These are phyloP conservation scores for Ciborinia camelliae DNA, from an alignment of 2,329 filamentous ascomycete species.

Conservation along the genomic window DNA sequence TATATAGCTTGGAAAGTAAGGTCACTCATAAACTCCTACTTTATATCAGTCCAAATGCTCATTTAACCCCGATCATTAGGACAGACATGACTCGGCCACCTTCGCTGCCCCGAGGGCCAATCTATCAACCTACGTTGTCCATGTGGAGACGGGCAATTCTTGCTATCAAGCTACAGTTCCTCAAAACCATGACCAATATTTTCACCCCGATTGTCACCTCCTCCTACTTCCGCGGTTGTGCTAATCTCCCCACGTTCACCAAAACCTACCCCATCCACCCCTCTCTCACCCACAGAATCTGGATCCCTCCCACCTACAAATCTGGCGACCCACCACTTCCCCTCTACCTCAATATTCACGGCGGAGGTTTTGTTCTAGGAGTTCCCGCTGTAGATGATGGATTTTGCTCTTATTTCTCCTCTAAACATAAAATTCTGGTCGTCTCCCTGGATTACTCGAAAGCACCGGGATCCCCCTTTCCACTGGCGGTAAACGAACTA, in stretches of 20 bases:
- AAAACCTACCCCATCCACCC: conserved; percentile 19
- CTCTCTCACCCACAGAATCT: conserved; percentile 16
- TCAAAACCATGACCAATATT: background rate
- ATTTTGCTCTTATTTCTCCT: conserved; percentile 45
- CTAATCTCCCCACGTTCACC: conserved; percentile 11
- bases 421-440: conserved; percentile 43
- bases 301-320: conserved; percentile 11
- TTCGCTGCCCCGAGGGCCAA: background rate
- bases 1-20: background rate
- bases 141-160: background rate
- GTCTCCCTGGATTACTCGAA: conserved; percentile 50
- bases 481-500: conserved; percentile 44
- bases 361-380: conserved; percentile 48
- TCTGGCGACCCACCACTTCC: conserved; percentile 10
- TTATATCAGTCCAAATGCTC: background rate
- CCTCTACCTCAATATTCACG: conserved; percentile 48
- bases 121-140: background rate
- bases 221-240: background rate
- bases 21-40: too few species aligned
- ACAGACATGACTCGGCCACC: background rate
- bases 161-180: background rate
- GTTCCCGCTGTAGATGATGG: conserved; percentile 44
- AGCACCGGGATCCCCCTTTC: conserved; percentile 46
- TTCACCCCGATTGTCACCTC: background rate
- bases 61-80: background rate